Conservation (phyloP, 192 early-diverging fungal genomes). For the Gryganskiella cystojenkinii region DNA sequence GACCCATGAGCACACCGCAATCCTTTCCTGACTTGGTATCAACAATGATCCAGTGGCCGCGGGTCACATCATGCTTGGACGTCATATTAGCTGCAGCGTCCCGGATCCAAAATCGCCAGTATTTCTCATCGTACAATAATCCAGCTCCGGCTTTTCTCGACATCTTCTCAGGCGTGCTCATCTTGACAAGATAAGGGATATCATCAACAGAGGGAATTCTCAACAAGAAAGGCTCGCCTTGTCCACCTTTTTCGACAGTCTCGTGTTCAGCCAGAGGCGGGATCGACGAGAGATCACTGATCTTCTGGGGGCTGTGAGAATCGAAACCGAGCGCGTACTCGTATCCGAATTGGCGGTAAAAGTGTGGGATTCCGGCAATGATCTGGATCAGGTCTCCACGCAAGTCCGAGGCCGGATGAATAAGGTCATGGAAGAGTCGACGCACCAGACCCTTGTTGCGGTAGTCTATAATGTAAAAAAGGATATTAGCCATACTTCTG, state of each 20-base stretch:
- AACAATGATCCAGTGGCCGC: slow-evolving; percentile 18
- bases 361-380: slow-evolving; percentile 34
- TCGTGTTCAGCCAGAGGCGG: neutral
- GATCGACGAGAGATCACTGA: neutral
- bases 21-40: slow-evolving; percentile 22
- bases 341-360: slow-evolving; percentile 48
- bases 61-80: neutral
- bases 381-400: slow-evolving; percentile 28
- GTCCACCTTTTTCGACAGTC: neutral
- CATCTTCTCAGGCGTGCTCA: slow-evolving; percentile 20
- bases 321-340: slow-evolving; percentile 23
- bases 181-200: slow-evolving; percentile 21
- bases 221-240: slow-evolving; percentile 4
- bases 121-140: slow-evolving; percentile 7
- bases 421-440: slow-evolving; percentile 17
- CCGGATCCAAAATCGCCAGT: slow-evolving; percentile 25
- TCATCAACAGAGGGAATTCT: slow-evolving; percentile 20
- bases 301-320: neutral
- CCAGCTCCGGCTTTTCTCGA: slow-evolving; percentile 12
- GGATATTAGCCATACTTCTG: neutral
- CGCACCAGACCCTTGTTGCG: slow-evolving; percentile 24
- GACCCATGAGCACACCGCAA: slow-evolving; percentile 10
- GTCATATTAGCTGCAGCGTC: neutral
- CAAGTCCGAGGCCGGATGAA: slow-evolving; percentile 23
- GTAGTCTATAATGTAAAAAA: slow-evolving; percentile 7